phyloP scores from a whole-genome alignment of 2,329 filamentous ascomycete genomes.

The Malbranchea zuffiana region DNA sequence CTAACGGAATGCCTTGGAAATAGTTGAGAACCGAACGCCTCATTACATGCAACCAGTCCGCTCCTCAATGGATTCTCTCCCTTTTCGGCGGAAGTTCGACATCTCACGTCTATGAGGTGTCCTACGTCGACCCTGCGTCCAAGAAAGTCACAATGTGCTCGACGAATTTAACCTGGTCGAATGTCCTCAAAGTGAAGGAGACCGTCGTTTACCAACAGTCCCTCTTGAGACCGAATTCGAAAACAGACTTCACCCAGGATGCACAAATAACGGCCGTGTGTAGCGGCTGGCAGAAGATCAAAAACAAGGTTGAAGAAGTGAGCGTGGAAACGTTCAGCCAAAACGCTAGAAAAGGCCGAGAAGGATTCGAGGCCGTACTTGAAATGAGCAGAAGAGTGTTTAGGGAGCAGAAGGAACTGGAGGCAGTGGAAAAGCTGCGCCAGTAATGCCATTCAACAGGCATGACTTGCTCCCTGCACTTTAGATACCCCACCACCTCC shows the following conservation, averaged over 20 bases:
- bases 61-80: conserved; percentile 51
- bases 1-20: conserved; percentile 1
- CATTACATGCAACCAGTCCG: conserved; percentile 41
- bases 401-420: conserved; percentile 69
- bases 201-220: conserved; percentile 74
- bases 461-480: too few relatives aligned
- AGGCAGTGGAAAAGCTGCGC: conserved; percentile 20
- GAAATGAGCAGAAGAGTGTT: conserved; percentile 89
- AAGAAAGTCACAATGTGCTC: conserved; percentile 95
- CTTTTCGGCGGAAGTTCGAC: conserved; percentile 70
- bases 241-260: conserved; percentile 76
- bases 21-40: conserved; percentile 60
- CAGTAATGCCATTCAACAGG: neutral
- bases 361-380: conserved; percentile 90
- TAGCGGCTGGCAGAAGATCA: conserved; percentile 94
- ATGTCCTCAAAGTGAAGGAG: conserved; percentile 83
- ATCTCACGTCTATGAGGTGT: conserved; percentile 87
- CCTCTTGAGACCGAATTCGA: conserved; percentile 37
- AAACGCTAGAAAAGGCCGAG: conserved; percentile 79
- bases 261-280: conserved; percentile 89
- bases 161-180: conserved; percentile 85
- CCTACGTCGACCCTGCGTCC: conserved; percentile 72
- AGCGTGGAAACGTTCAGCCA: conserved; percentile 81
- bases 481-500: too few relatives aligned
- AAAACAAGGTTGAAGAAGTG: conserved; percentile 89